Evolutionary conservation across 371 early-diverging fungal species (phyloP).

Genomic region (Mucor ambiguus): DNA sequence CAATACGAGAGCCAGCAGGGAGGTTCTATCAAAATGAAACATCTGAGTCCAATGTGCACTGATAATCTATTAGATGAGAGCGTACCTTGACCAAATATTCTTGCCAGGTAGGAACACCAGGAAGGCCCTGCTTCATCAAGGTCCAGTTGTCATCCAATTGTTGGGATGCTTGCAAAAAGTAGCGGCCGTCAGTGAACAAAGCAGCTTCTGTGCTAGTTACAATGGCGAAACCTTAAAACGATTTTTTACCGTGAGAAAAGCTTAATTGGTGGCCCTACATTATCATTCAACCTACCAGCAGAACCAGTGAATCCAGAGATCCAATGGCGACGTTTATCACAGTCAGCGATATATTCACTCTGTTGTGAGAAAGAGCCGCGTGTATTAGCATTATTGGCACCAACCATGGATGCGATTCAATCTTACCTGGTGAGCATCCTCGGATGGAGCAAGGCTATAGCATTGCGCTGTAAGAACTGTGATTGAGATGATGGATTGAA

Average conservation of each 20-base stretch:
- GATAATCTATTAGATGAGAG: not conserved
- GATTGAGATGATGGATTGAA: not conserved
- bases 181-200: conserved; percentile 98
- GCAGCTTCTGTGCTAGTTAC: conserved; percentile 72
- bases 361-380: conserved; percentile 24
- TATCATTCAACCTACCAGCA: conserved; percentile 65
- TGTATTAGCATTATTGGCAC: not conserved
- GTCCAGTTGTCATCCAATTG: conserved; percentile 93
- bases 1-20: conserved; percentile 72
- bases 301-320: conserved; percentile 99
- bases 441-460: conserved; percentile 85
- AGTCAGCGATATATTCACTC: conserved; percentile 96
- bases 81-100: conserved; percentile 73
- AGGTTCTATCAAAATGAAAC: conserved; percentile 47
- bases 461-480: not conserved
- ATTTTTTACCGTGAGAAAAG: conserved; percentile 7
- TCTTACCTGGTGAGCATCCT: conserved; percentile 94
- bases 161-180: conserved; percentile 96
- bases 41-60: not conserved
- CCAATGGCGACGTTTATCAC: conserved; percentile 92
- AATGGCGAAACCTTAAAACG: conserved; percentile 68
- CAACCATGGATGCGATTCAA: not conserved
- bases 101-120: conserved; percentile 86
- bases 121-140: conserved; percentile 90
- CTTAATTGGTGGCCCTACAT: not conserved